phyloP scores from a whole-genome alignment of 352 stramenopile species.

The Saprolegnia diclina region DNA sequence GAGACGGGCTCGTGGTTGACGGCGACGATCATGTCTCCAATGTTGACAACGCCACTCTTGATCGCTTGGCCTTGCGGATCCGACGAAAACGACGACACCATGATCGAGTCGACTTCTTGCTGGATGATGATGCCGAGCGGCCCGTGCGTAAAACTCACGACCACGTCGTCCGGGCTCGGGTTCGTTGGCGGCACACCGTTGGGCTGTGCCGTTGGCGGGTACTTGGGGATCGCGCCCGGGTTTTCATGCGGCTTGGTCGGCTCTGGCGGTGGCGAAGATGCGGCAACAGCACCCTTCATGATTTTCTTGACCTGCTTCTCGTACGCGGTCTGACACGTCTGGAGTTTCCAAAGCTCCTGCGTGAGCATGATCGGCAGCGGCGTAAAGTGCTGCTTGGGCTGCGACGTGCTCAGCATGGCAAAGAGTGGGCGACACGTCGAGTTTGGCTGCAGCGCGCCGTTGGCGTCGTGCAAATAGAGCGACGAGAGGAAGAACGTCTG shows the following conservation, averaged over 20 bases:
- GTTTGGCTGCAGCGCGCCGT: background rate
- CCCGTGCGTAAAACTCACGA: conserved; percentile 64
- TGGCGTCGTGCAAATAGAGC: conserved; percentile 9
- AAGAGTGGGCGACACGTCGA: conserved; percentile 6
- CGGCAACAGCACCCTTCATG: conserved; percentile 10
- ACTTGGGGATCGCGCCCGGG: conserved; percentile 10
- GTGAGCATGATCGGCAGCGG: conserved; percentile 22
- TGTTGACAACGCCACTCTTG: conserved; percentile 54
- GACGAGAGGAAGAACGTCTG: conserved; percentile 23
- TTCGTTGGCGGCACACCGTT: background rate
- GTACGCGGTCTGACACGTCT: conserved; percentile 15
- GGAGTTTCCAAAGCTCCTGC: conserved; percentile 25
- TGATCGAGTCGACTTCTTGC: conserved; percentile 55
- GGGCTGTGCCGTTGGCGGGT: conserved; percentile 1
- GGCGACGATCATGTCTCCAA: conserved; percentile 74
- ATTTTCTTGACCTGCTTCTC: conserved; percentile 21
- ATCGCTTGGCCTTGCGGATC: conserved; percentile 68
- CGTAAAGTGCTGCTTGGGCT: conserved; percentile 13
- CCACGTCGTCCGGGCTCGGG: conserved; percentile 37
- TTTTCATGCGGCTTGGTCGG: conserved; percentile 12
- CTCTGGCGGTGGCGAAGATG: conserved; percentile 11
- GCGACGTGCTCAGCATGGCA: conserved; percentile 21
- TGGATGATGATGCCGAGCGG: conserved; percentile 82
- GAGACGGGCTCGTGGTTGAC: conserved; percentile 56
- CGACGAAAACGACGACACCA: conserved; percentile 76